These are phyloP conservation scores for Hortaea werneckii DNA, from an alignment of 2,329 filamentous ascomycete species.

Conservation along the genomic window DNA sequence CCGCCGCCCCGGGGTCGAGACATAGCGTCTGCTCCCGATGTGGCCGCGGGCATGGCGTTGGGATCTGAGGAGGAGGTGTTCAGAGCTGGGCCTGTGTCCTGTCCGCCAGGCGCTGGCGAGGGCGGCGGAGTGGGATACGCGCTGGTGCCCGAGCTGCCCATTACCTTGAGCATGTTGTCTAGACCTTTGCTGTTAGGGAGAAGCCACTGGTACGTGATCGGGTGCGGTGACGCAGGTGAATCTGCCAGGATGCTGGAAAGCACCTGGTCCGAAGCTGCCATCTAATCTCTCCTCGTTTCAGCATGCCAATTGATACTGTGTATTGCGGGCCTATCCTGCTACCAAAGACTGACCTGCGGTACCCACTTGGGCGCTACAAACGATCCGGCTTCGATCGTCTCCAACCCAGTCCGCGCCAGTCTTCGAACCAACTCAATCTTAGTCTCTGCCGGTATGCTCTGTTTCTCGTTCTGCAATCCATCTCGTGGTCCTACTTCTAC, in stretches of 20 bases:
- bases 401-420: slow-evolving; percentile 57
- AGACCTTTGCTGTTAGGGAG: slow-evolving; percentile 68
- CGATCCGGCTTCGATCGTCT: slow-evolving; percentile 68
- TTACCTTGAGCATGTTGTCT: slow-evolving; percentile 48
- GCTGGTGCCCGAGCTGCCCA: slow-evolving; percentile 31
- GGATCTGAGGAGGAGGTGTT: slow-evolving; percentile 34
- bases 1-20: slow-evolving; percentile 35
- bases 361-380: slow-evolving; percentile 80
- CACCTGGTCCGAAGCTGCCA: slow-evolving; percentile 69
- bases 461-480: slow-evolving; percentile 79
- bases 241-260: slow-evolving; percentile 44
- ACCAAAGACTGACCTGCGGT: slow-evolving; percentile 50
- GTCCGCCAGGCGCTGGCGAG: slow-evolving; percentile 25
- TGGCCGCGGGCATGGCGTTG: slow-evolving; percentile 31
- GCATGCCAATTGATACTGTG: not conserved
- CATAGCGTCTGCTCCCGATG: slow-evolving; percentile 21
- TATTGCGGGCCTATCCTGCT: not conserved
- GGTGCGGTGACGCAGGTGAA: slow-evolving; percentile 43
- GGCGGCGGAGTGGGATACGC: slow-evolving; percentile 39
- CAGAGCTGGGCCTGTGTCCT: slow-evolving; percentile 28
- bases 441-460: slow-evolving; percentile 55
- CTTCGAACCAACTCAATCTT: slow-evolving; percentile 68
- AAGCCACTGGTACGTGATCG: slow-evolving; percentile 68
- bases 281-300: slow-evolving; percentile 36
- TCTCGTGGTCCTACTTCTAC: slow-evolving; percentile 76